Percentiles rank a stretch among this genome's conserved stretches.
Conservation (phyloP, 768 basidiomycete species). For the Rubroboletus satanas region DNA sequence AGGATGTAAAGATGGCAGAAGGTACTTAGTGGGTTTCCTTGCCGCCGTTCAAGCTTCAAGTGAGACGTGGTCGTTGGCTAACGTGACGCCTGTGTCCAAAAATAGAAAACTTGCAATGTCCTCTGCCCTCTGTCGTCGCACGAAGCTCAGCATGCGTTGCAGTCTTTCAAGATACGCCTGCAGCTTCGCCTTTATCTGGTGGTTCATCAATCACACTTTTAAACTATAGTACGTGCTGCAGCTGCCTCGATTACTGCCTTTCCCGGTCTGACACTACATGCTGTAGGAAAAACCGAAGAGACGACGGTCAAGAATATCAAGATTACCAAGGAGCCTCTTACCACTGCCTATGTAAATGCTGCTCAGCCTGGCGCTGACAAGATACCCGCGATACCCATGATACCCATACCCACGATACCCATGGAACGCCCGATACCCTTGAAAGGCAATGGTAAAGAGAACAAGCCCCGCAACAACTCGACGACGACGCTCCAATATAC, state of each 20-base stretch:
- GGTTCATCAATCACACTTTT: background rate
- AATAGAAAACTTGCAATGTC: background rate
- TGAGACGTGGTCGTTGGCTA: background rate
- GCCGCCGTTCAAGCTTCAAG: background rate
- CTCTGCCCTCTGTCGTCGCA: background rate
- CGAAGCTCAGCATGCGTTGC: background rate
- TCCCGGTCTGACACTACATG: background rate
- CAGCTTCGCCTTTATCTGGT: background rate
- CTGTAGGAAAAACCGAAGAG: background rate
- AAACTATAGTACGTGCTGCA: conserved; percentile 5
- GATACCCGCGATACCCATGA: conserved; percentile 2
- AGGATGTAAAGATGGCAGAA: background rate
- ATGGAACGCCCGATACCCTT: conserved; percentile 1
- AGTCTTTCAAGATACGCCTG: background rate
- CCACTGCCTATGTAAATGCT: background rate
- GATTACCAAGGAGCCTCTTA: background rate
- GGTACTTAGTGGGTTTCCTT: background rate
- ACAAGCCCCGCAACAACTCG: background rate
- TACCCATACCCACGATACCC: conserved; percentile 4
- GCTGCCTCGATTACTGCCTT: background rate
- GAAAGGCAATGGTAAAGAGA: conserved; percentile 16
- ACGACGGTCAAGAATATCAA: background rate
- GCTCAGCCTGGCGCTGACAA: conserved; percentile 7
- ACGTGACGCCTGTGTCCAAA: background rate
- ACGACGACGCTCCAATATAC: conserved; percentile 2